Conservation (phyloP, 192 early-diverging fungal species). For the Coemansia reversa region DNA sequence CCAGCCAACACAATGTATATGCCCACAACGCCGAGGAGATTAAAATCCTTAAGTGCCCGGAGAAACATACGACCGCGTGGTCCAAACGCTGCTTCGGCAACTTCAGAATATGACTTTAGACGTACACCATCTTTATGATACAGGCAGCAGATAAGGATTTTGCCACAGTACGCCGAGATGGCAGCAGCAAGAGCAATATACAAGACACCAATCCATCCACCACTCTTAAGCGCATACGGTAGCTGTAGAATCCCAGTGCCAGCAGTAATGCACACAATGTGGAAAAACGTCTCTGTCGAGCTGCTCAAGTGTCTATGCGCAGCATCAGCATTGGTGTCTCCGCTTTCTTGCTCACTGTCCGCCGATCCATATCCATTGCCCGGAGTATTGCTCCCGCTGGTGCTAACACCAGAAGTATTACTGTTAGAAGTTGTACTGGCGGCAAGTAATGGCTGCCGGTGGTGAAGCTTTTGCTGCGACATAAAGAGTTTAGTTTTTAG, state of each 20-base stretch:
- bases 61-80: conserved; percentile 58
- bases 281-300: conserved; percentile 46
- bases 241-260: conserved; percentile 82
- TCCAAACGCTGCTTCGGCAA: conserved; percentile 75
- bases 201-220: conserved; percentile 76
- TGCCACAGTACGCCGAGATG: conserved; percentile 71
- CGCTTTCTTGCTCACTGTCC: not conserved
- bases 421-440: not conserved
- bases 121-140: conserved; percentile 67
- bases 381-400: not conserved
- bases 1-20: conserved; percentile 77
- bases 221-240: conserved; percentile 72
- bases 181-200: conserved; percentile 68
- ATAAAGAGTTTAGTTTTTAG: not conserved
- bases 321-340: not conserved
- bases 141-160: conserved; percentile 69
- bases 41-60: conserved; percentile 61
- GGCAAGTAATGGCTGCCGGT: conserved; percentile 9
- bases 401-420: not conserved
- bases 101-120: conserved; percentile 62
- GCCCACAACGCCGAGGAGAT: conserved; percentile 63
- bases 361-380: conserved; percentile 2
- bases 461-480: conserved; percentile 5
- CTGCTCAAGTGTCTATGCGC: conserved; percentile 19
- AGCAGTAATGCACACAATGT: conserved; percentile 68